Evolutionary conservation across 805 yeast species (phyloP).

Genomic region (Spencermartinsiella europaea): DNA sequence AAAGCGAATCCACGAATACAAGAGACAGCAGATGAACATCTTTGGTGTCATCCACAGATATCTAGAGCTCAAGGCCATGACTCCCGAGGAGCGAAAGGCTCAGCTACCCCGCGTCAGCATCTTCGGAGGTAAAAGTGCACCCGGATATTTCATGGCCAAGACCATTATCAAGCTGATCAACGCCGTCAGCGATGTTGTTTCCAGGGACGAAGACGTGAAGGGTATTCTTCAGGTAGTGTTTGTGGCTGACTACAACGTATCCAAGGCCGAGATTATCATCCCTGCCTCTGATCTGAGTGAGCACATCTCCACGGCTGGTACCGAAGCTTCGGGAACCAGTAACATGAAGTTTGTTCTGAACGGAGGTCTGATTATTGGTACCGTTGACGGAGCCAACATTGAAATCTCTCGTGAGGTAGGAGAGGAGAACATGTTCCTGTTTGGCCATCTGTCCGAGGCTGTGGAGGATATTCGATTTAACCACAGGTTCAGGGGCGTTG

Average conservation of each 20-base stretch:
- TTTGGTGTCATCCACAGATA: conserved; percentile 86
- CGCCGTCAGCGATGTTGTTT: conserved; percentile 73
- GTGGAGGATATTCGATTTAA: conserved; percentile 80
- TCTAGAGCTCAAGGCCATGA: conserved; percentile 63
- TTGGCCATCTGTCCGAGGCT: conserved; percentile 85
- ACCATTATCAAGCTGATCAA: conserved; percentile 81
- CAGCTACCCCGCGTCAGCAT: conserved; percentile 72
- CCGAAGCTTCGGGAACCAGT: conserved; percentile 94
- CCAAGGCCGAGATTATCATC: conserved; percentile 84
- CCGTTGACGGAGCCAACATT: conserved; percentile 95
- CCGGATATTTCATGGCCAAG: conserved; percentile 96
- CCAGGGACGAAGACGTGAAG: conserved; percentile 68
- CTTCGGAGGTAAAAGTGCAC: conserved; percentile 95
- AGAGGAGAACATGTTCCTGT: conserved; percentile 85
- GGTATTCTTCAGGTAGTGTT: conserved; percentile 80
- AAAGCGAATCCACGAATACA: conserved; percentile 91
- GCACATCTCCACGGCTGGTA: conserved; percentile 95
- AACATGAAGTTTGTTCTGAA: conserved; percentile 93
- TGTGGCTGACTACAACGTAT: conserved; percentile 88
- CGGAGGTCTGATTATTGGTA: conserved; percentile 91
- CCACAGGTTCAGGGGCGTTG: conserved; percentile 58
- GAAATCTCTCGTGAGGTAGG: conserved; percentile 93
- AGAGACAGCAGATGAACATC: conserved; percentile 89
- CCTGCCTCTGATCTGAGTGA: conserved; percentile 90
- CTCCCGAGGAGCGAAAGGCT: conserved; percentile 55